These are phyloP conservation scores for Sclerotinia trifoliorum DNA, from an alignment of 2,329 filamentous ascomycete genomes.

Conservation along the genomic window DNA sequence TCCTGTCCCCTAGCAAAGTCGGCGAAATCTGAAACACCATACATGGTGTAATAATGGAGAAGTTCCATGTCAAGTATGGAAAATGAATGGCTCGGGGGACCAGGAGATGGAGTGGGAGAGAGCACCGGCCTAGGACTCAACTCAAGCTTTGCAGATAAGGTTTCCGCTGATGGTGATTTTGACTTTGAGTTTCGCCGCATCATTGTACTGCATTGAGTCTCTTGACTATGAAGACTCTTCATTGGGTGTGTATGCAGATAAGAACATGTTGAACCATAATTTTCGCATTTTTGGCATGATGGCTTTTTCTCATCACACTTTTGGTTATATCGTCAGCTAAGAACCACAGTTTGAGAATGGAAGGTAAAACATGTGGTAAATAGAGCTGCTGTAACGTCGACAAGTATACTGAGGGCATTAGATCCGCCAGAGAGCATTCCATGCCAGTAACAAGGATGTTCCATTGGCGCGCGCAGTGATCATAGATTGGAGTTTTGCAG, in stretches of 20 bases:
- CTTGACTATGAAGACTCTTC: constrained; percentile 22
- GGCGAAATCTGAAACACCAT: constrained; percentile 36
- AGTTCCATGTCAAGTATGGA: constrained; percentile 46
- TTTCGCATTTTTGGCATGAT: constrained; percentile 34
- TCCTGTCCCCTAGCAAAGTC: constrained; percentile 24
- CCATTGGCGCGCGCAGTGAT: constrained; percentile 5
- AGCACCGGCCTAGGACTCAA: neutral
- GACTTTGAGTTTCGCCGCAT: constrained; percentile 15
- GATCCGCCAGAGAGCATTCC: neutral
- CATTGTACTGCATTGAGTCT: constrained; percentile 2
- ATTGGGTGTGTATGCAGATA: constrained; percentile 37
- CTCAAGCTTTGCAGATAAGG: constrained; percentile 17
- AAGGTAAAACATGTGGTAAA: neutral
- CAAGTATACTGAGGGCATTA: neutral
- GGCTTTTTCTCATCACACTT: constrained; percentile 39
- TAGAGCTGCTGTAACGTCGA: neutral
- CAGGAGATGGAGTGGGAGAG: constrained; percentile 17
- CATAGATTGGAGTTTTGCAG: neutral
- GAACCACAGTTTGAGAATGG: no score
- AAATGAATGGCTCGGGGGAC: constrained; percentile 22
- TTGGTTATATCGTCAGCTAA: neutral
- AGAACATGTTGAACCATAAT: constrained; percentile 34
- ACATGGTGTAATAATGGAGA: constrained; percentile 46
- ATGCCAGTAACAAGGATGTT: constrained; percentile 12
- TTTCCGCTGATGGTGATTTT: constrained; percentile 20